phyloP scores from a whole-genome alignment of 306 rosid genomes.

The Inga leiocalycina region DNA sequence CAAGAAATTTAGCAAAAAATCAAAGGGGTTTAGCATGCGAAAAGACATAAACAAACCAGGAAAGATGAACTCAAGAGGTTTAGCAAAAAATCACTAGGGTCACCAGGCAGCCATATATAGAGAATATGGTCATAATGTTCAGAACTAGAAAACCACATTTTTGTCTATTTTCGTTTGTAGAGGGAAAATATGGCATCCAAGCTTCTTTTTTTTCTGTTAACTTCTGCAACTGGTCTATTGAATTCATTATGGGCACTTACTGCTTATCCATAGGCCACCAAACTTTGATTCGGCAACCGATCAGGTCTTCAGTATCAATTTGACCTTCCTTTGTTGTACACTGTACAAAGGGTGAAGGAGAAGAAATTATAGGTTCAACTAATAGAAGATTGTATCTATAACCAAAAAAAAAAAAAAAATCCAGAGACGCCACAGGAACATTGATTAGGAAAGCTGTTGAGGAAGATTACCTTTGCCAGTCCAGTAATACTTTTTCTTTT shows the following conservation, averaged over 20 bases:
- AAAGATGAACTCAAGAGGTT: background rate
- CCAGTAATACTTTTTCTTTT: constrained; percentile 73
- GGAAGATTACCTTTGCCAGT: constrained; percentile 66
- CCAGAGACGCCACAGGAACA: constrained; percentile 21
- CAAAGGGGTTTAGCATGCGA: background rate
- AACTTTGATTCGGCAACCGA: constrained; percentile 89
- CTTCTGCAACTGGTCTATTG: constrained; percentile 27
- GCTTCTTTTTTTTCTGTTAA: constrained; percentile 3
- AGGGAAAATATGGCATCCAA: constrained; percentile 6
- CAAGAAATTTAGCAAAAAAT: background rate
- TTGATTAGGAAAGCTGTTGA: constrained; percentile 29
- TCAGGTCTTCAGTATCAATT: constrained; percentile 73
- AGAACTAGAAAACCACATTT: background rate
- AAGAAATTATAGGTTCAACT: constrained; percentile 10
- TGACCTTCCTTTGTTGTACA: constrained; percentile 65
- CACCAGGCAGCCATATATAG: constrained; percentile 3
- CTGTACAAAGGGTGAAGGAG: constrained; percentile 44
- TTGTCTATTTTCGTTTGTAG: background rate
- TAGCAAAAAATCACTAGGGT: background rate
- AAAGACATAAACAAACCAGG: constrained; percentile 18
- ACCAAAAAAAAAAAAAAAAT: background rate
- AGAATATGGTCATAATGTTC: constrained; percentile 17
- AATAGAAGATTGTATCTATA: background rate
- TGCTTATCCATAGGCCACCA: constrained; percentile 99
- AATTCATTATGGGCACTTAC: constrained; percentile 49